Evolutionary conservation across 2,329 filamentous ascomycete species (phyloP).

Genomic region (Epichloe aotearoae): DNA sequence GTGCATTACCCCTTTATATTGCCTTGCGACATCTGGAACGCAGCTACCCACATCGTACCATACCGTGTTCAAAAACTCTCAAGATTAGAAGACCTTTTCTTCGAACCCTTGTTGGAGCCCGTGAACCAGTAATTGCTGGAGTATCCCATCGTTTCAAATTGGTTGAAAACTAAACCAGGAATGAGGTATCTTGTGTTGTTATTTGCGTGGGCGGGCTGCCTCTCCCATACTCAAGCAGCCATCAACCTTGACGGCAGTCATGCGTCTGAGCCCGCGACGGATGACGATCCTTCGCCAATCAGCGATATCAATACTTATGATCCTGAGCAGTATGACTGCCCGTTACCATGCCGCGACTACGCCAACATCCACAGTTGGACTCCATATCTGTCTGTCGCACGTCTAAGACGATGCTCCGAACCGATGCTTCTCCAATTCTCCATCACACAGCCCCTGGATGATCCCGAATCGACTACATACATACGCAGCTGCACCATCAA

Average conservation of each 20-base stretch:
- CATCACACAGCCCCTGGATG: constrained; percentile 5
- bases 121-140: not conserved
- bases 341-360: constrained; percentile 9
- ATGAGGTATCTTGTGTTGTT: not conserved
- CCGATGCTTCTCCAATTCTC: constrained; percentile 7
- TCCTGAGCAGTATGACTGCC: constrained; percentile 12
- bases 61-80: not conserved
- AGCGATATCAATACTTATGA: constrained; percentile 8
- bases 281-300: constrained; percentile 10
- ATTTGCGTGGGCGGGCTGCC: not conserved
- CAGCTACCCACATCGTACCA: not conserved
- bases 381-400: constrained; percentile 10
- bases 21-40: no score
- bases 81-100: not conserved
- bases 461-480: constrained; percentile 3
- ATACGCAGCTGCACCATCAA: constrained; percentile 7
- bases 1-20: no score
- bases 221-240: constrained; percentile 4
- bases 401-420: constrained; percentile 9
- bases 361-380: constrained; percentile 12
- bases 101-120: not conserved
- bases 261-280: constrained; percentile 3
- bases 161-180: not conserved
- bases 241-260: constrained; percentile 9
- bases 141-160: not conserved